Base-by-base conservation (phyloP, 805 yeast genomes). In the Candida krabiensis region DNA sequence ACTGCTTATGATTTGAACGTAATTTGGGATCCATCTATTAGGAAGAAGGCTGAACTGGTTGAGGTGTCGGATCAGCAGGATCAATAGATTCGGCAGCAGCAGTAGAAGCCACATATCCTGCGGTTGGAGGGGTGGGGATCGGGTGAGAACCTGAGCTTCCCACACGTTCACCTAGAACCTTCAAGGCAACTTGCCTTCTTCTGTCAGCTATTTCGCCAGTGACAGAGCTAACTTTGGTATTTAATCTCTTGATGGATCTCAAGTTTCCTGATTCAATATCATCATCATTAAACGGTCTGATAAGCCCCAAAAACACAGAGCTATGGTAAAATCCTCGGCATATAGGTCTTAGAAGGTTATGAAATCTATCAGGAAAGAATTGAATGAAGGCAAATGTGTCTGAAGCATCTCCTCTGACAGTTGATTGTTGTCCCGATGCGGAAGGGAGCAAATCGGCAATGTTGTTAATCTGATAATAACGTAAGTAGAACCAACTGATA, bases 361-460 rank as follows among this genome's bases (percentile, higher is more conserved):
- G 77, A 2, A 74, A 24, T 1, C 74, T 56, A 33, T 71, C 78
- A 1, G 97, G 97, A 77, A 90, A 90, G 58, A 90, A 87, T 51
- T 83, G 83, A 22, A 82, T 80, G 45, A 90, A 71, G 38, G 86
- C 80, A 67, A 90, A 90, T 1, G 91, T 84, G 49, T 90, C 96
- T 0, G 93, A 81, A 0, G 96, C 95, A 60, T 89, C 96, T 26
- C 97, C 96, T 19, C 74, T 61, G 9, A 80, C 63, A 17, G 70
- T 56, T 23, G 50, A 35, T 17, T 35, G 47, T 21, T 15, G 56
- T 36, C 24, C 55, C 49, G 21, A 56, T 18, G 28, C 31, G n/a
- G 50, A 33, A 9, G 49, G 65, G 30, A 62, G 49, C 15, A 60
- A 40, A 19, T 55, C 59, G 12, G 55, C 27, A 28, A 53, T 52